Conservation (phyloP, 2,329 filamentous ascomycete species). For the Knoxdaviesia capensis region DNA sequence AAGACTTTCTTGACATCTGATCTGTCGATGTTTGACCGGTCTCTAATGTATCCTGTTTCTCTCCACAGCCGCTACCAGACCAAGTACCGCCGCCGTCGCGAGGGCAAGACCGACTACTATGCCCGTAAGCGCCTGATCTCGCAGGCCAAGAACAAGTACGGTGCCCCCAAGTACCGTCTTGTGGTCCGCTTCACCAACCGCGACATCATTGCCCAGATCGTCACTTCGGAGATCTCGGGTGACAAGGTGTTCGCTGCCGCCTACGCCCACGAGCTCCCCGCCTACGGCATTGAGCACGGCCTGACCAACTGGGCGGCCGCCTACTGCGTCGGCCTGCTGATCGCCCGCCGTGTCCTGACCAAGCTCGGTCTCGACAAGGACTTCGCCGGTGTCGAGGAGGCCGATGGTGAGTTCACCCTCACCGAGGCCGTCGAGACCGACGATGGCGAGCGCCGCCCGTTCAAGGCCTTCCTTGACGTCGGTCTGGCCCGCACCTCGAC, state of each 20-base stretch:
- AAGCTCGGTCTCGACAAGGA: slow-evolving; percentile 91
- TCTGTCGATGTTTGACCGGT: neutral
- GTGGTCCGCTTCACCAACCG: slow-evolving; percentile 99
- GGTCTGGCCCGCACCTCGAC: slow-evolving; percentile 94
- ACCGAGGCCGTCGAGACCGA: slow-evolving; percentile 87
- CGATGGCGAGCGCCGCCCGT: slow-evolving; percentile 86
- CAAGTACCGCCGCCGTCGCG: slow-evolving; percentile 94
- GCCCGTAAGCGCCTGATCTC: slow-evolving; percentile 98
- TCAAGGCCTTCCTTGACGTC: slow-evolving; percentile 98
- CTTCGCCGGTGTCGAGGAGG: slow-evolving; percentile 92
- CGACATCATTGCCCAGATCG: slow-evolving; percentile 96
- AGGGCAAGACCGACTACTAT: slow-evolving; percentile 99
- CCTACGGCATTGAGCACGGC: slow-evolving; percentile 95
- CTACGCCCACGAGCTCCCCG: slow-evolving; percentile 93
- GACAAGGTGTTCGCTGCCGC: slow-evolving; percentile 91
- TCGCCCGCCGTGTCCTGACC: slow-evolving; percentile 89
- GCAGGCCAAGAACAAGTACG: slow-evolving; percentile 99
- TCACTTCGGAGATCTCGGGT: slow-evolving; percentile 86
- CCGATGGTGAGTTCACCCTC: slow-evolving; percentile 86
- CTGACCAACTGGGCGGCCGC: slow-evolving; percentile 99
- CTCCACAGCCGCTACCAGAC: slow-evolving; percentile 79
- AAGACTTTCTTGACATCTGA: neutral
- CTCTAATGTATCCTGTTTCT: slow-evolving; percentile 11
- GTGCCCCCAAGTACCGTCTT: slow-evolving; percentile 98
- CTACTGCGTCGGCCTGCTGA: slow-evolving; percentile 89